Conservation (phyloP, 2,329 filamentous ascomycete species). For the Verticillium tricorpus region DNA sequence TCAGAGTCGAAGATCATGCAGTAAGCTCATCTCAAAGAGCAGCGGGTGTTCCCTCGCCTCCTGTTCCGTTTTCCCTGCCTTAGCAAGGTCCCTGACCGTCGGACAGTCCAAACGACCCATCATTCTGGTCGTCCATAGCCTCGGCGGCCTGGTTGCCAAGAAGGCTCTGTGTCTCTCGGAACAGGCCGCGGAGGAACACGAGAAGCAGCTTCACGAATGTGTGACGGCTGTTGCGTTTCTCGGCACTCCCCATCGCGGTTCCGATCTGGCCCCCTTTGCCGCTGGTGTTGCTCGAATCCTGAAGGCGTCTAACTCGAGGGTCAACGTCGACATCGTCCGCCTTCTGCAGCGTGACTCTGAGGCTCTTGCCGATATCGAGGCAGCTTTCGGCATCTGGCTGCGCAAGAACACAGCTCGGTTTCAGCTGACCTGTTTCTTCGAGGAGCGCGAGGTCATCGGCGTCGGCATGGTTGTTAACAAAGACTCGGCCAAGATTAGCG, state of each 20-base stretch:
- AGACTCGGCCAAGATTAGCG: conserved; percentile 1
- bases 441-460: background rate
- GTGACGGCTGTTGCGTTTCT: background rate
- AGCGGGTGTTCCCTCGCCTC: background rate
- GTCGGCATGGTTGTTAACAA: conserved; percentile 1
- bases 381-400: background rate
- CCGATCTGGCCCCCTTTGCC: background rate
- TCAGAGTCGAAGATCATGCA: background rate
- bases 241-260: background rate
- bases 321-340: background rate
- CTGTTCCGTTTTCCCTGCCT: background rate
- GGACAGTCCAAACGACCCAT: background rate
- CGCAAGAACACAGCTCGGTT: background rate
- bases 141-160: background rate
- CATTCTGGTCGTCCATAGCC: background rate
- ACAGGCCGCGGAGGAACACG: background rate
- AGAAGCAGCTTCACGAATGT: background rate
- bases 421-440: conserved; percentile 1
- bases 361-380: background rate
- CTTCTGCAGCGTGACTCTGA: background rate
- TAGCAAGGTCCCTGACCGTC: background rate
- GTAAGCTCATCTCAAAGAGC: background rate
- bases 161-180: background rate
- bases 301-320: background rate
- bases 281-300: background rate